A percentile compares a stretch with the other conserved stretches of the same genome.
Evolutionary conservation across 306 rosid species (phyloP).

Genomic region (Heteromeles arbutifolia): DNA sequence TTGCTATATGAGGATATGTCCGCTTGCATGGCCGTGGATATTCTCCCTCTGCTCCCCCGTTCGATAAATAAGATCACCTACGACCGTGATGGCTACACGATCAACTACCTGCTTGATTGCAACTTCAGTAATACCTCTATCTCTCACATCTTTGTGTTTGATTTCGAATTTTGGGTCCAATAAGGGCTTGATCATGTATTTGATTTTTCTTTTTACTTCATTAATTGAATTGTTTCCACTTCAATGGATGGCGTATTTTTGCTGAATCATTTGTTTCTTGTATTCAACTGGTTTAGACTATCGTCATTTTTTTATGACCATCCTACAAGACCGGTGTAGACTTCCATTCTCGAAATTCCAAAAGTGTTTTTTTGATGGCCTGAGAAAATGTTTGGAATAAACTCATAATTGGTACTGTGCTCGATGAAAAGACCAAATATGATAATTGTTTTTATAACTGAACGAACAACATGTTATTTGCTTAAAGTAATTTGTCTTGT

Average conservation of each 20-base stretch:
- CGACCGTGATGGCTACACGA: constrained; percentile 84
- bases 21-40: constrained; percentile 40
- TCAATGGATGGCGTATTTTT: not conserved
- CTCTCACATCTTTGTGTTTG: constrained; percentile 13
- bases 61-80: constrained; percentile 75
- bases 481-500: not conserved
- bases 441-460: too few relatives aligned
- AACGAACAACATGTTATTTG: not conserved
- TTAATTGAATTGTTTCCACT: constrained; percentile 5
- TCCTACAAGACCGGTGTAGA: too few relatives aligned
- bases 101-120: constrained; percentile 78
- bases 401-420: too few relatives aligned
- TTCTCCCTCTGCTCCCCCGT: constrained; percentile 69
- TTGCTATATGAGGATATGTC: constrained; percentile 45
- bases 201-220: constrained; percentile 1
- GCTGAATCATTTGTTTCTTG: not conserved
- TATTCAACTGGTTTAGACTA: not conserved
- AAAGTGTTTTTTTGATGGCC: too few relatives aligned
- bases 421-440: not conserved
- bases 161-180: constrained; percentile 9
- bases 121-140: constrained; percentile 60
- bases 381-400: too few relatives aligned
- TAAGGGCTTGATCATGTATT: constrained; percentile 7
- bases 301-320: too few relatives aligned
- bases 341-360: too few relatives aligned